phyloP scores from a whole-genome alignment of 192 early-diverging fungal genomes.

The Geosiphon pyriformis region DNA sequence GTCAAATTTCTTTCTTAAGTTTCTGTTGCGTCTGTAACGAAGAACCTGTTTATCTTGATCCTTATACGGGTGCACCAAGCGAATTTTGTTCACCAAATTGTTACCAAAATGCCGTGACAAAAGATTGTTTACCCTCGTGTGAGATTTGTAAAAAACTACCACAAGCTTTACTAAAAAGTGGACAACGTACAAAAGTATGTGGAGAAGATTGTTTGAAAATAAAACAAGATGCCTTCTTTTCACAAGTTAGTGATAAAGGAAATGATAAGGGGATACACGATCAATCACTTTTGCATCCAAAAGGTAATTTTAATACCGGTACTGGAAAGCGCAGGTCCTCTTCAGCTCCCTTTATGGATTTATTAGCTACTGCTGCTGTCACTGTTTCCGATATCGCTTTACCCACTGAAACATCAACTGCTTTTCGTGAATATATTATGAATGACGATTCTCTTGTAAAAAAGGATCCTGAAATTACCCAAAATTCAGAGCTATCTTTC shows the following conservation, averaged over 20 bases:
- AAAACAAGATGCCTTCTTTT: not conserved
- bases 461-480: too few relatives aligned
- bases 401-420: not conserved
- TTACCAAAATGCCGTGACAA: not conserved
- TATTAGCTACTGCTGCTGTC: not conserved
- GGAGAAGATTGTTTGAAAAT: not conserved
- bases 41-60: not conserved
- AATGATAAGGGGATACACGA: not conserved
- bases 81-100: not conserved
- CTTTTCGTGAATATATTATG: not conserved
- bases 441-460: not conserved
- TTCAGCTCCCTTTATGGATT: not conserved
- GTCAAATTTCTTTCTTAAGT: not conserved
- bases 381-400: not conserved
- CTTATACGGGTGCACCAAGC: not conserved
- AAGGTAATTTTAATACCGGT: not conserved
- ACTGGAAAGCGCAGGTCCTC: not conserved
- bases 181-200: not conserved
- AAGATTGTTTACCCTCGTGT: not conserved
- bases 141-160: not conserved
- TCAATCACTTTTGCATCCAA: not conserved
- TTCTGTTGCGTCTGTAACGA: not conserved
- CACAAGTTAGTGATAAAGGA: not conserved
- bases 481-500: too few relatives aligned
- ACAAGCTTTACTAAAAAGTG: not conserved